Base-by-base conservation (phyloP, 306 rosid genomes). In the Rosa lucieae region DNA sequence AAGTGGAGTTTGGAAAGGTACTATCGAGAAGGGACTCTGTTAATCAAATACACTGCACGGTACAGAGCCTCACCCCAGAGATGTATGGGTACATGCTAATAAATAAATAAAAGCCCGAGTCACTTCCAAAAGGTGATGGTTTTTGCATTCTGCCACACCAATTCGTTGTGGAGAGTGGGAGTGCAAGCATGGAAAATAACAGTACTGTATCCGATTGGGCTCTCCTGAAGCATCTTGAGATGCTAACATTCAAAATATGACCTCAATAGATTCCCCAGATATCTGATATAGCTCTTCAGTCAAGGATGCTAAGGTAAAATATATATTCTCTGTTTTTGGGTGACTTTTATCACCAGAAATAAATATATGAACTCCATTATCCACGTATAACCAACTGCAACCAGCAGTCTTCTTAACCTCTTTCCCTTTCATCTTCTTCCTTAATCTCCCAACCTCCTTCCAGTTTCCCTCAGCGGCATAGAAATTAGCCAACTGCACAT, bases 381-480 rank as follows among this genome's bases (percentile, higher is more conserved):
- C 89, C 67, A 88, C 88, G 40, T 82, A 88, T 77, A 93, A 77
- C 97, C 97, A 91, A 84, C 94, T 91, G 69, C 94, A 93, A 73
- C 97, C 94, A 83, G 85, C 87, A 66, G 84, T 74, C 86, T 89
- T 93, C 82, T 85, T 93, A 69, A 73, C 87, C 81, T 91, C 92
- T 63, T 82, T 86, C 46, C 86, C 89, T 86, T 89, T 93, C 96
- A 93, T 93, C 83, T 87, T 87, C 86, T 87, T 88, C 85, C 97
- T 85, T 86, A 93, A 85, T 84, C 91, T 89, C 77, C 92, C 91
- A 95, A 89, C 87, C 80, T 89, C 96, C 76, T 83, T 85, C 97
- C 97, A 93, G 58, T 87, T 86, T 61, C 92, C 96, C 44, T 83
- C 89, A 52, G 96, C 84, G 72, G 96, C 96, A 84, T 91, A 91